A percentile compares a stretch with the other conserved stretches of the same genome.
Conservation (phyloP, 805 yeast species). For the Wickerhamiella bombiphila region DNA sequence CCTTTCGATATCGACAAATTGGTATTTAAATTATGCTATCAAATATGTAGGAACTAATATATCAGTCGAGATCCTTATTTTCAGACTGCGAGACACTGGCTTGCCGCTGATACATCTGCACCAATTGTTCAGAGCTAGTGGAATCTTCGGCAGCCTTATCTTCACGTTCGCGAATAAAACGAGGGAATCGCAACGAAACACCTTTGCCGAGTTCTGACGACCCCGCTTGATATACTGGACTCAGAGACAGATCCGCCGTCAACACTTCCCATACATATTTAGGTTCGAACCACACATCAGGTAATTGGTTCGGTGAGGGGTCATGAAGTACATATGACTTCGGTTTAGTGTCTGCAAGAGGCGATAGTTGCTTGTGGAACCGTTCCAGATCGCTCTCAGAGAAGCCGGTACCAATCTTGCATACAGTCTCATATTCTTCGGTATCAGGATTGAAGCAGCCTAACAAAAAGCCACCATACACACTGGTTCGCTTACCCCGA, state of each 20-base stretch:
- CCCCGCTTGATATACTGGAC: constrained; percentile 85
- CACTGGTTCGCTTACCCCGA: constrained; percentile 85
- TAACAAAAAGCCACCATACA: constrained; percentile 84
- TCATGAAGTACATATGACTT: constrained; percentile 57
- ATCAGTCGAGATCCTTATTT: neutral
- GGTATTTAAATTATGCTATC: too few species aligned
- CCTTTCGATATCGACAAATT: too few species aligned
- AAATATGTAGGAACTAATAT: neutral
- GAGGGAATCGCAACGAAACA: constrained; percentile 73
- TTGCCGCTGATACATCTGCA: constrained; percentile 65
- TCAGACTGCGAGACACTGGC: neutral
- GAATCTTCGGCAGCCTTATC: constrained; percentile 81
- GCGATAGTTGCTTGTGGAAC: constrained; percentile 45
- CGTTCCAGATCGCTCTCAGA: constrained; percentile 64
- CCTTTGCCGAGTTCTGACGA: constrained; percentile 61
- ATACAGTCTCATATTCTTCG: constrained; percentile 87
- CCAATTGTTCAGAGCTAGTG: constrained; percentile 68
- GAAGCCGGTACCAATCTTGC: constrained; percentile 96
- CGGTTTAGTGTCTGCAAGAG: constrained; percentile 51
- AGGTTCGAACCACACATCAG: constrained; percentile 95
- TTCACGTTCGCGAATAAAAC: constrained; percentile 70
- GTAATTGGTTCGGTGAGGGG: constrained; percentile 47
- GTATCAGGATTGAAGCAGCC: constrained; percentile 84
- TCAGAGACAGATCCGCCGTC: constrained; percentile 78
- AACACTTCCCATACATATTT: constrained; percentile 69